Conservation (phyloP, 73 alveolate species). For the Urostyla sp. region DNA sequence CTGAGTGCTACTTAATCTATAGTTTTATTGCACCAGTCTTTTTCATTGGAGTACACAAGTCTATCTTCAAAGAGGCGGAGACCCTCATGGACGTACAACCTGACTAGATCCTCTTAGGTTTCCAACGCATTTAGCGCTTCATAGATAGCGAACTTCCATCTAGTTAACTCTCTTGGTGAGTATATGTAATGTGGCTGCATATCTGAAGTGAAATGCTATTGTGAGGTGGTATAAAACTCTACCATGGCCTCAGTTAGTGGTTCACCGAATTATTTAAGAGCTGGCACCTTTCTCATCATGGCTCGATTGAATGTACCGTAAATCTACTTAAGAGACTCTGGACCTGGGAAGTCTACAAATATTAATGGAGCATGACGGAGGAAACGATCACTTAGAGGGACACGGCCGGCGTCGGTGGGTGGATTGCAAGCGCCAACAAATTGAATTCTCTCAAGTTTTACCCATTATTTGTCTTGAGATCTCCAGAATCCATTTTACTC, state of each 20-base stretch:
- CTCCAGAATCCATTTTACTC: conserved; percentile 99
- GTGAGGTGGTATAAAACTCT: conserved; percentile 96
- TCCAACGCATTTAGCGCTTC: conserved; percentile 82
- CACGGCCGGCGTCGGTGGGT: conserved; percentile 99
- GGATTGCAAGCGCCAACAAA: conserved; percentile 99
- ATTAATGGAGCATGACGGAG: conserved; percentile 97
- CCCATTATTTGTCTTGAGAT: conserved; percentile 96
- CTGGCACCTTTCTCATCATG: conserved; percentile 92
- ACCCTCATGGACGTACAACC: conserved; percentile 96
- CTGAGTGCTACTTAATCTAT: conserved; percentile 87
- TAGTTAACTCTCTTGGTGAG: conserved; percentile 98
- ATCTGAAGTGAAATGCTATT: conserved; percentile 97
- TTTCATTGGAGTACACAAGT: conserved; percentile 95
- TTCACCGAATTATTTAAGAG: conserved; percentile 78
- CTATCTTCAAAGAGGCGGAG: conserved; percentile 98
- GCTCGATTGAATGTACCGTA: conserved; percentile 99
- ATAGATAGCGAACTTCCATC: conserved; percentile 85
- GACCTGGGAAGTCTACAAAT: conserved; percentile 99
- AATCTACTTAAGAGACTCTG: conserved; percentile 97
- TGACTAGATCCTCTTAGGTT: conserved; percentile 90
- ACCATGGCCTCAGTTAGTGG: conserved; percentile 99
- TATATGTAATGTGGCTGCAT: conserved; percentile 98
- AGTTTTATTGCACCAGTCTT: conserved; percentile 96
- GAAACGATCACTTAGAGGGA: conserved; percentile 96
- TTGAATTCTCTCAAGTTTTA: conserved; percentile 94